These are phyloP conservation scores for Inga laurina DNA, from an alignment of 306 rosid species.

Conservation along the genomic window DNA sequence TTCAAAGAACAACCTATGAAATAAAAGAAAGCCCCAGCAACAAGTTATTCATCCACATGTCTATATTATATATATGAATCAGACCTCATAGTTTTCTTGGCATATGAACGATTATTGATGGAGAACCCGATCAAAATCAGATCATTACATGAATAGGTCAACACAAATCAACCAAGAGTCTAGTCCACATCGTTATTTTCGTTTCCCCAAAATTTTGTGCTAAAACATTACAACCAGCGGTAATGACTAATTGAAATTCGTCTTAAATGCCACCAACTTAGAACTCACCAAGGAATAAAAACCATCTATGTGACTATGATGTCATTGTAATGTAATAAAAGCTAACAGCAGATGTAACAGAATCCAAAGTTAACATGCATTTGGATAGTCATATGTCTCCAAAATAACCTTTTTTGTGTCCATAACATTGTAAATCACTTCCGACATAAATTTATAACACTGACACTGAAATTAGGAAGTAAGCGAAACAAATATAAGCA, in stretches of 20 bases:
- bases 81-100: background rate
- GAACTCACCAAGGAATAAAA: background rate
- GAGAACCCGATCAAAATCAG: background rate
- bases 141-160: background rate
- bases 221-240: background rate
- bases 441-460: background rate
- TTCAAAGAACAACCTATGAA: background rate
- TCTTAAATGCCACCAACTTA: background rate
- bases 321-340: background rate
- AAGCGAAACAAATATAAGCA: constrained; percentile 10
- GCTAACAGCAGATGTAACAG: background rate
- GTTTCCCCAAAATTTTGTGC: constrained; percentile 5
- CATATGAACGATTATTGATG: background rate
- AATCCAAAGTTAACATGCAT: background rate
- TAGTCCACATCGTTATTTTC: background rate
- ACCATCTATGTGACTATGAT: background rate
- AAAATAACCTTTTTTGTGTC: background rate
- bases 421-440: background rate
- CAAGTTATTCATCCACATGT: background rate
- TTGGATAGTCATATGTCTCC: constrained; percentile 22
- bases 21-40: background rate
- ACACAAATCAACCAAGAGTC: background rate
- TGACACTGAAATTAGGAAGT: constrained; percentile 12
- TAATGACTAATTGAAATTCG: background rate
- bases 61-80: background rate